phyloP scores from a whole-genome alignment of 2,329 filamentous ascomycete species.

The Hymenoscyphus fructigenus region DNA sequence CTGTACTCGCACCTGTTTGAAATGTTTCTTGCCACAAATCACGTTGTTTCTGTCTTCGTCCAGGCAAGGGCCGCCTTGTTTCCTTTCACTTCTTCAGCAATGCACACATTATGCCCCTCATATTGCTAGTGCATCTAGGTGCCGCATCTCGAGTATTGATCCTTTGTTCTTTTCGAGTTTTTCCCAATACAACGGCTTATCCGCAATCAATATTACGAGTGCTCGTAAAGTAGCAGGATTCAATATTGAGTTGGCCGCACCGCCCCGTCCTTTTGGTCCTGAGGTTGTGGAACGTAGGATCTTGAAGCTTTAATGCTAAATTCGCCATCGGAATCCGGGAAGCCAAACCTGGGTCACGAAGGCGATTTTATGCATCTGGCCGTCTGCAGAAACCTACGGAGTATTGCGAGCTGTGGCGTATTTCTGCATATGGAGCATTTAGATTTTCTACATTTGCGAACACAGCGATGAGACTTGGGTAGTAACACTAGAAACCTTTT shows the following conservation, averaged over 20 bases:
- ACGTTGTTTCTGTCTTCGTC: neutral
- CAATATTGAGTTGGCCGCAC: neutral
- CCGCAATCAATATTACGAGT: neutral
- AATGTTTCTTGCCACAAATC: neutral
- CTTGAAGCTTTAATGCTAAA: neutral
- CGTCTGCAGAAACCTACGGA: neutral
- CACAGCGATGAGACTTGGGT: no score
- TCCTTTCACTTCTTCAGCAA: neutral
- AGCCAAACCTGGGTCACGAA: neutral
- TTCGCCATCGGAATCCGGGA: neutral
- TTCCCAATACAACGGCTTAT: neutral
- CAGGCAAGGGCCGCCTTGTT: neutral
- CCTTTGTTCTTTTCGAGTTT: neutral
- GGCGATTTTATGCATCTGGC: neutral
- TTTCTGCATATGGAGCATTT: no score
- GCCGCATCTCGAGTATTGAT: neutral
- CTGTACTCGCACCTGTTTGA: no score
- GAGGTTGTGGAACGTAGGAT: conserved; percentile 5
- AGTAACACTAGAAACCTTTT: no score
- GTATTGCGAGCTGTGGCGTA: no score
- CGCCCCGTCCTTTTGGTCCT: neutral
- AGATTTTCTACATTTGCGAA: no score
- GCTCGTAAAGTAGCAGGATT: neutral
- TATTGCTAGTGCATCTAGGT: neutral
- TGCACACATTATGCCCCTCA: neutral